These are phyloP conservation scores for Aegilops bicornis DNA, from an alignment of 176 grass and related monocot genomes.

Conservation along the genomic window DNA sequence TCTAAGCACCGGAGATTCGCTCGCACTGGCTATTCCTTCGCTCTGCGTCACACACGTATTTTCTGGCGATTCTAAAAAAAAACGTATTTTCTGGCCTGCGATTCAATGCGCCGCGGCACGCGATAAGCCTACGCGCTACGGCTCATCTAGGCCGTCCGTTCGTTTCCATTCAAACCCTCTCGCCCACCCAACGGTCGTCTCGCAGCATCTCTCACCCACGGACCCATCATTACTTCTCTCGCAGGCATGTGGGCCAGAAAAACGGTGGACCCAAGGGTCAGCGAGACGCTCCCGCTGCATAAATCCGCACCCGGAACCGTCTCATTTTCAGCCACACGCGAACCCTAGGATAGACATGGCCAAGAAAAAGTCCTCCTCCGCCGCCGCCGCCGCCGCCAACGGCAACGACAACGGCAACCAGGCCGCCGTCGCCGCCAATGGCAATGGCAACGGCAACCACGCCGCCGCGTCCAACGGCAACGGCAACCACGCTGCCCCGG, in stretches of 20 bases:
- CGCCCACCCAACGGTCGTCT: conserved; percentile 40
- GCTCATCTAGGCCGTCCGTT: conserved; percentile 30
- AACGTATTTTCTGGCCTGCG: background rate
- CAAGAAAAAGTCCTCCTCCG: conserved; percentile 50
- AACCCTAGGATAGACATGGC: conserved; percentile 57
- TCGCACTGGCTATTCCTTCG: background rate
- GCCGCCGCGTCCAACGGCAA: background rate
- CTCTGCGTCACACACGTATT: background rate
- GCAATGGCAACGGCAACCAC: background rate
- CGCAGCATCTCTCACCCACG: background rate
- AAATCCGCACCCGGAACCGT: conserved; percentile 18
- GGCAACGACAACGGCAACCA: background rate
- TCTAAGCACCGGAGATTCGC: background rate
- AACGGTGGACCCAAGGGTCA: fast-evolving
- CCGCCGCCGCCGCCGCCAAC: background rate
- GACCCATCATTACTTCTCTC: background rate
- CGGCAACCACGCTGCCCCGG: background rate
- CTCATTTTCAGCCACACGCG: conserved; percentile 16
- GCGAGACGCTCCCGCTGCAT: background rate
- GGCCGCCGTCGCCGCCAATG: background rate
- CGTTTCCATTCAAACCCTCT: conserved; percentile 19
- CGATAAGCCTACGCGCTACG: background rate
- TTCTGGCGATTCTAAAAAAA: no score
- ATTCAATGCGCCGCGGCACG: background rate
- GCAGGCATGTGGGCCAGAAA: background rate